phyloP scores from a whole-genome alignment of 2,329 filamentous ascomycete species.

The Epichloe sp. region DNA sequence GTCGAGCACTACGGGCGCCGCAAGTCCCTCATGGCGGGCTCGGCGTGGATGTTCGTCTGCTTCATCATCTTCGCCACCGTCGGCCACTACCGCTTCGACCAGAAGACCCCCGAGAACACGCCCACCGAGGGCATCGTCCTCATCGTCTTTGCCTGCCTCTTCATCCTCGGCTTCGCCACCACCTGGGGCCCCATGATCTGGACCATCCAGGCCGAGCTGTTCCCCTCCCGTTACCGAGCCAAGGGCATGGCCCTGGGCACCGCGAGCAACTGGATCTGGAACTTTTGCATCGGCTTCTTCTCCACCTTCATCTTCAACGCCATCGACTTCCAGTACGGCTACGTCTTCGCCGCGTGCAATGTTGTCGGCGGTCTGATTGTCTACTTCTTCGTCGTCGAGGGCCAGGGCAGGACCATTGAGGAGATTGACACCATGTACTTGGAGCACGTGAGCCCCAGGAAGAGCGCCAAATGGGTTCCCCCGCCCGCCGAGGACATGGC shows the following conservation, averaged over 20 bases:
- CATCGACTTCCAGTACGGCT: constrained; percentile 37
- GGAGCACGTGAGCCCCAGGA: constrained; percentile 47
- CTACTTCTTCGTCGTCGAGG: constrained; percentile 45
- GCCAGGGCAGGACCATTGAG: constrained; percentile 40
- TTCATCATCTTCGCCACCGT: constrained; percentile 46
- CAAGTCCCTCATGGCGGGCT: constrained; percentile 48
- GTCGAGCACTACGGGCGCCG: constrained; percentile 55
- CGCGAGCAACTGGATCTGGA: constrained; percentile 29
- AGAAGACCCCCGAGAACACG: constrained; percentile 19
- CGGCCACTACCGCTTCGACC: constrained; percentile 34
- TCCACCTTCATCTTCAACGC: constrained; percentile 24
- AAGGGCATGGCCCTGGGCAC: constrained; percentile 41
- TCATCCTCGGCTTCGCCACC: constrained; percentile 37
- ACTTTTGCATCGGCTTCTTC: constrained; percentile 26
- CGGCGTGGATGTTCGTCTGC: constrained; percentile 46
- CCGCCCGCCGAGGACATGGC: constrained; percentile 31
- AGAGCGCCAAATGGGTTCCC: constrained; percentile 43
- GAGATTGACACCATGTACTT: constrained; percentile 42
- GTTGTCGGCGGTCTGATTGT: constrained; percentile 35
- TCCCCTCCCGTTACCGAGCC: constrained; percentile 33
- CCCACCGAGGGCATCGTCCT: constrained; percentile 40
- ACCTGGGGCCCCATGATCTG: constrained; percentile 38
- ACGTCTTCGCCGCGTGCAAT: constrained; percentile 40
- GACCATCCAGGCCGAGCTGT: constrained; percentile 47
- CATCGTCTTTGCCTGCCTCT: constrained; percentile 51